Evolutionary conservation across 768 basidiomycete species (phyloP), one percentile per base, ranked within the genome.

Genomic region (Collybia mongolica): DNA sequence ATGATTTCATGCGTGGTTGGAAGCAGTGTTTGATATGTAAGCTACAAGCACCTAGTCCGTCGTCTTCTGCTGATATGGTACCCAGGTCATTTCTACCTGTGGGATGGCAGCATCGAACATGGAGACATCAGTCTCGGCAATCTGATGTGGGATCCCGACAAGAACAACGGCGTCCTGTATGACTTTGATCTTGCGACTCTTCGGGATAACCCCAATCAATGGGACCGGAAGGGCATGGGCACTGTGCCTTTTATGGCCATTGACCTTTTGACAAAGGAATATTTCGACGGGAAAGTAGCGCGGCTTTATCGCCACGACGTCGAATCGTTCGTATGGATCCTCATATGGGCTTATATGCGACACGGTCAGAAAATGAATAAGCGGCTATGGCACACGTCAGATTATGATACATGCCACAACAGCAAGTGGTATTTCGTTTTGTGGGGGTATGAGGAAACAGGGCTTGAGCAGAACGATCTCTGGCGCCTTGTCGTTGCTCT

Each of bases 71-170:
- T 32, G 11, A 32, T 14, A 32, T 11, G 6, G 39, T 15, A 11
- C 12, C 20, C 26, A 65, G 65, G 58, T 44, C 58, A 67, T 49
- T 54, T 46, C 43, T n/a, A 48, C 22, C 53, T 62, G 26, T 63
- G 61, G 56, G 37, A 19, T 15, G 32, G n/a, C 5, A 56, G 56
- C 15, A 45, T 67, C n/a, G 22, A 48, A 23, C 65, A 66, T 20
- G 36, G 53, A 5, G 66, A 67, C 29, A 58, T 65, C 48, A 67
- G 58, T 51, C 39, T 54, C 6, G 42, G 39, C 5, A 67, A 66
- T 50, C 40, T 62, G 6, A 63, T 61, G 66, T 55, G 46, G 19
- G 43, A 57, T 44, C 35, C 44, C n/a, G 40, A 46, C 15, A 43
- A 23, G 22, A 9, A 48, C 37, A 28, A 44, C 9, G 62, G 61